These are phyloP conservation scores for Yamadazyma insecticola DNA, from an alignment of 805 yeast genomes.

Conservation along the genomic window DNA sequence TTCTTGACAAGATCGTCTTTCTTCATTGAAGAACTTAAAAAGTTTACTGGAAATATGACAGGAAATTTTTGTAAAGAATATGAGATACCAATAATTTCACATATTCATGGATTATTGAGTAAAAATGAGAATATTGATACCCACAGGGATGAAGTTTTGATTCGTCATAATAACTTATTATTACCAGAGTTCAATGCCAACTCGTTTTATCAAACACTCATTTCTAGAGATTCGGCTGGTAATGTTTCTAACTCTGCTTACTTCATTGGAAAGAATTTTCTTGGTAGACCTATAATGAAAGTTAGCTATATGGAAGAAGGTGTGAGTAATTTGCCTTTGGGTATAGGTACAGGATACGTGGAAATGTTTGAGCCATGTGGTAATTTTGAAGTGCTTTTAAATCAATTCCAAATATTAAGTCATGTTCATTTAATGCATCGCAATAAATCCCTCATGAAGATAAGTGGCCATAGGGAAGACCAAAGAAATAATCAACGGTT, in stretches of 20 bases:
- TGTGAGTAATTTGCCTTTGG: constrained; percentile 18
- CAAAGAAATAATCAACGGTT: no score
- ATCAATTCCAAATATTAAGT: constrained; percentile 36
- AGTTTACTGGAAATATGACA: constrained; percentile 21
- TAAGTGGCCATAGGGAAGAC: no score
- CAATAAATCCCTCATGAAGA: neutral
- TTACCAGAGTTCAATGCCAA: constrained; percentile 32
- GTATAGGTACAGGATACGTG: constrained; percentile 27
- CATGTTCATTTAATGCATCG: constrained; percentile 14
- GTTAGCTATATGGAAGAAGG: no score
- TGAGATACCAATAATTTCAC: constrained; percentile 14
- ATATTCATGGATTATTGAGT: constrained; percentile 14
- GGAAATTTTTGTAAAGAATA: constrained; percentile 17
- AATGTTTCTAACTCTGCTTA: constrained; percentile 29
- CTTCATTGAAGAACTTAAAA: constrained; percentile 21
- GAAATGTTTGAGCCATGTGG: constrained; percentile 18
- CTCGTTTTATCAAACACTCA: constrained; percentile 31
- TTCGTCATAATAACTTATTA: constrained; percentile 31
- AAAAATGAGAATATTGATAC: constrained; percentile 5
- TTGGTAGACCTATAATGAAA: constrained; percentile 8
- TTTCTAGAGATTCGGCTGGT: constrained; percentile 33
- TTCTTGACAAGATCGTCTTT: constrained; percentile 12
- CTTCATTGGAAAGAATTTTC: constrained; percentile 29
- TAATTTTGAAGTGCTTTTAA: constrained; percentile 22
- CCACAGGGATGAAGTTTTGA: constrained; percentile 21